Conservation (phyloP, 2,329 filamentous ascomycete genomes). For the Apiospora marii region DNA sequence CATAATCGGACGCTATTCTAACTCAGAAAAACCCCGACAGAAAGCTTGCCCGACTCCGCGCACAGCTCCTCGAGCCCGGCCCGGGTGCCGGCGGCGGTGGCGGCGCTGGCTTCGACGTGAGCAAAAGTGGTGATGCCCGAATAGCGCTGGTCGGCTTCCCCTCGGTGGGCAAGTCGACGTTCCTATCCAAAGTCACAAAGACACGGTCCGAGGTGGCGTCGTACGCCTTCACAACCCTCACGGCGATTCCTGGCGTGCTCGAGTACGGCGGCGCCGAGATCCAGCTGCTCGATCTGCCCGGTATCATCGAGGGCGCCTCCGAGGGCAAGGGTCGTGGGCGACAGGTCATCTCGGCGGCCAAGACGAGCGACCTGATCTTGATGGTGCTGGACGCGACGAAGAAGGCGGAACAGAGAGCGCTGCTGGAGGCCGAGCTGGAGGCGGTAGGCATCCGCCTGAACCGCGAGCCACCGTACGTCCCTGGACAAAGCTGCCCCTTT, state of each 20-base stretch:
- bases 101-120: conserved; percentile 90
- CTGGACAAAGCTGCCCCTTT: too few relatives aligned
- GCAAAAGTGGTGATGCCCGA: conserved; percentile 93
- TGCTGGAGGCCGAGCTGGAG: conserved; percentile 92
- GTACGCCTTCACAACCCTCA: conserved; percentile 97
- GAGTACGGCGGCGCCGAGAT: conserved; percentile 99
- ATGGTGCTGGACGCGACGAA: conserved; percentile 99
- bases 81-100: conserved; percentile 80
- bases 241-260: conserved; percentile 94
- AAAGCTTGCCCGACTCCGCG: conserved; percentile 93
- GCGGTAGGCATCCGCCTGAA: conserved; percentile 95
- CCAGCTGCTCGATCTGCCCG: conserved; percentile 94
- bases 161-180: conserved; percentile 98
- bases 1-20: neutral
- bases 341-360: conserved; percentile 96
- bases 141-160: conserved; percentile 99
- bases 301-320: conserved; percentile 96
- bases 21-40: conserved; percentile 52
- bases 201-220: conserved; percentile 95
- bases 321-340: conserved; percentile 95
- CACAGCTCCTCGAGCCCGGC: conserved; percentile 90
- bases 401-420: conserved; percentile 86
- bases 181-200: conserved; percentile 98
- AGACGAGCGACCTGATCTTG: conserved; percentile 95
- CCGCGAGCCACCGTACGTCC: conserved; percentile 80